Evolutionary conservation across 225 moss, liverwort and hornwort species (phyloP).

Genomic region (Bryoerythrophyllum caledonicum): DNA sequence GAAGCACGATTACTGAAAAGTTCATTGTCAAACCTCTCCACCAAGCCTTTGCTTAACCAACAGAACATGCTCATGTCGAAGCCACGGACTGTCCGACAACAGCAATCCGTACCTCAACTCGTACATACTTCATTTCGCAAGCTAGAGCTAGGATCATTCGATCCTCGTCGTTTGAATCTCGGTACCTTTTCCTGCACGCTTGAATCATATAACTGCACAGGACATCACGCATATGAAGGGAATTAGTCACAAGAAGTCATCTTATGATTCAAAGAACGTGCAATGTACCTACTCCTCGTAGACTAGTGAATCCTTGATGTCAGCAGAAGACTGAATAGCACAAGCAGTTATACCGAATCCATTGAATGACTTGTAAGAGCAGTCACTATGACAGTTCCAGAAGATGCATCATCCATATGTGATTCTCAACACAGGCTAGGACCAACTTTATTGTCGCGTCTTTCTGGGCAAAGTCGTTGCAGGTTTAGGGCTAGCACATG

Average conservation of each 20-base stretch:
- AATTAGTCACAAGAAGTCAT: no score
- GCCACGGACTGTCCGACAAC: no score
- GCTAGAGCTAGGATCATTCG: not conserved
- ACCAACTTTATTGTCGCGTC: not conserved
- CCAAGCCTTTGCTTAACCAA: not conserved
- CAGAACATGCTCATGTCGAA: rapidly evolving
- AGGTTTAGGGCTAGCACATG: not conserved
- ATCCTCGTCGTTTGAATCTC: not conserved
- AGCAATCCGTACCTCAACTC: not conserved
- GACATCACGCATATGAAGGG: not conserved
- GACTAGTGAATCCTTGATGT: no score
- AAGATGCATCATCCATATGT: not conserved
- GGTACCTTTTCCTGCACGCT: conserved; percentile 17
- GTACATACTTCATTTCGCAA: conserved; percentile 17
- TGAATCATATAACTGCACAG: conserved; percentile 22
- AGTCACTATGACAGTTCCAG: not conserved
- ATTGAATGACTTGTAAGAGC: not conserved
- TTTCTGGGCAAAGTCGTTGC: no score
- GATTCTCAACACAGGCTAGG: not conserved
- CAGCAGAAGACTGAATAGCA: not conserved
- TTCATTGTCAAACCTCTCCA: not conserved
- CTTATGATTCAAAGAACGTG: not conserved
- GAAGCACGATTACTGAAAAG: no score
- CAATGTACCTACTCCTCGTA: not conserved
- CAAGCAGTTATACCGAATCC: not conserved